Evolutionary conservation across 2,329 filamentous ascomycete genomes (phyloP), one percentile per base, ranked within the genome.

Genomic region (Pseudomassariella vexata): DNA sequence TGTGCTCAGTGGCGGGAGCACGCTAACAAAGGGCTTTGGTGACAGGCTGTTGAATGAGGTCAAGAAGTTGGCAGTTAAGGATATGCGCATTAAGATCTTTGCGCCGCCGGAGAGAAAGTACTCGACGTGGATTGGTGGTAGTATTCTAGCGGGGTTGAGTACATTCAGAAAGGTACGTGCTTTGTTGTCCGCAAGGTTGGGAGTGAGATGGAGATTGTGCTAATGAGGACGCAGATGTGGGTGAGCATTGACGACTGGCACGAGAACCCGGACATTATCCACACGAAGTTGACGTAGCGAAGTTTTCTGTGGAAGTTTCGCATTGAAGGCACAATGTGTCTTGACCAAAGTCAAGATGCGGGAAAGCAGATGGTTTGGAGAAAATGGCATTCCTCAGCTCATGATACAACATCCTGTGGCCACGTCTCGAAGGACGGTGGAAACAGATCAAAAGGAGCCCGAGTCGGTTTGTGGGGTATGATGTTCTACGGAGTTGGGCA

Each of bases 191-290:
- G n/a, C n/a, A n/a, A n/a, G n/a, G n/a, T n/a, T n/a, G n/a, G n/a
- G n/a, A n/a, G n/a, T n/a, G n/a, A n/a, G n/a, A n/a, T n/a, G n/a
- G n/a, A n/a, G n/a, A n/a, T n/a, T 22, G 17, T 26, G 28, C 37
- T 42, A 38, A 44, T 15, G 9, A 14, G 1, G 6, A 9, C 7
- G 36, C 57, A 95, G 90, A 98, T 98, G 92, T 96, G 92, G 88
- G 92, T 98, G 53, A 95, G 88, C 63, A 90, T 95, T 56, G 92
- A 96, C 56, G 92, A 98, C 69, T 98, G 92, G 92, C 92, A 98
- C 59, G 92, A 98, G 73, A 95, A 98, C 57, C 92, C 92, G 12
- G 90, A 98, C 55, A 92, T 98, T 51, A 96, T 98, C 56, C 90
- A 96, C 64, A 92, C 87, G 54, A 96, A 95, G 64, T 95, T 96